phyloP scores from a whole-genome alignment of 1,284 basidiomycete genomes.

The Microbotryum saponariae region DNA sequence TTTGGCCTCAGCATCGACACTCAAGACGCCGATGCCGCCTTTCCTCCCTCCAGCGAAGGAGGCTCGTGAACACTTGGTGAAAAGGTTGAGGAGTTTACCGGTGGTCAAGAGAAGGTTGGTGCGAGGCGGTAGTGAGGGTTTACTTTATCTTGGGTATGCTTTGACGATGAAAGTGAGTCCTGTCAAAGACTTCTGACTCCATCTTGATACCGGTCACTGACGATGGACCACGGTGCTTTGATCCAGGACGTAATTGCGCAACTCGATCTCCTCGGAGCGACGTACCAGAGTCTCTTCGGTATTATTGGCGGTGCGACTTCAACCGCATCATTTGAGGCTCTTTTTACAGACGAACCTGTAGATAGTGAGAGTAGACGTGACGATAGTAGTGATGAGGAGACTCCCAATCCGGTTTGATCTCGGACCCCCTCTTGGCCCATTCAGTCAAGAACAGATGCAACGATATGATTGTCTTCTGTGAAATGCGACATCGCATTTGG shows the following conservation, averaged over 20 bases:
- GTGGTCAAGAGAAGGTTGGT: constrained; percentile 61
- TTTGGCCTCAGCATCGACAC: constrained; percentile 73
- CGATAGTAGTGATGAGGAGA: too few species aligned
- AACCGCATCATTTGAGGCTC: too few species aligned
- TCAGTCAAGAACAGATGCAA: too few species aligned
- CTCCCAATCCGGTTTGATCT: too few species aligned
- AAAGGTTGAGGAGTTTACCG: constrained; percentile 71
- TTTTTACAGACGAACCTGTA: too few species aligned
- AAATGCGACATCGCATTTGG: too few species aligned
- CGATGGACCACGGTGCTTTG: neutral
- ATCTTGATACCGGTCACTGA: constrained; percentile 5
- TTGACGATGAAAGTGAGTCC: constrained; percentile 61
- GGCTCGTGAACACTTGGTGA: constrained; percentile 70
- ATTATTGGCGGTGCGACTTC: constrained; percentile 43
- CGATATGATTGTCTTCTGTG: too few species aligned
- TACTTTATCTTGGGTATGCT: constrained; percentile 89
- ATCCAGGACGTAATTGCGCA: constrained; percentile 71
- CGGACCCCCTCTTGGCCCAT: too few species aligned
- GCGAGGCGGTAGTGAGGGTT: constrained; percentile 58
- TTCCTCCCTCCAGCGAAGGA: constrained; percentile 87
- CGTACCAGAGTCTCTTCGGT: constrained; percentile 77
- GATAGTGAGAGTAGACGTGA: too few species aligned
- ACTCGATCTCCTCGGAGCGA: constrained; percentile 65
- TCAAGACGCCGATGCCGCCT: constrained; percentile 86
- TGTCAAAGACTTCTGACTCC: neutral